Evolutionary conservation across 139 green algal species (phyloP).

Genomic region (Auxenochlorella pyrenoidosa): DNA sequence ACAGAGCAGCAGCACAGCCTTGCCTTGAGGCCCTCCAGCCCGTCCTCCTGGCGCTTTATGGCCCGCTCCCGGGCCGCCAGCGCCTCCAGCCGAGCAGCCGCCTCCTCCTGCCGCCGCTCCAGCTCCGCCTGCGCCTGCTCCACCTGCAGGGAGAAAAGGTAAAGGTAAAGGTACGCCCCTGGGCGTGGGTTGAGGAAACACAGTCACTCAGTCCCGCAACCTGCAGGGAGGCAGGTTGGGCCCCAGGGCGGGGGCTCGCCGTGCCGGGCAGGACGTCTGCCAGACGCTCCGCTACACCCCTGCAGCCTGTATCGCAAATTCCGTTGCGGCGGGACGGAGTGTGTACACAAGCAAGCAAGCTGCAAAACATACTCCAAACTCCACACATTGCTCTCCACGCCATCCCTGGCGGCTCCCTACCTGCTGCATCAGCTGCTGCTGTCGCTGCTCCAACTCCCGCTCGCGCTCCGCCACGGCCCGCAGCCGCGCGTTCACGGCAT

Average conservation of each 20-base stretch:
- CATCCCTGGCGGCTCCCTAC: neutral
- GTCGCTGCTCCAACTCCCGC: constrained; percentile 30
- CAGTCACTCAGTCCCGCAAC: too few species aligned
- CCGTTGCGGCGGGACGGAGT: too few species aligned
- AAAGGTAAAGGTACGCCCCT: too few species aligned
- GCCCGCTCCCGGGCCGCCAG: constrained; percentile 5
- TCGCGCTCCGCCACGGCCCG: constrained; percentile 21
- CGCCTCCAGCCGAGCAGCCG: neutral
- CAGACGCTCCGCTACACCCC: too few species aligned
- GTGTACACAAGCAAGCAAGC: too few species aligned
- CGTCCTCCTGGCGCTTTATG: constrained; percentile 32
- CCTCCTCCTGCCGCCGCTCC: constrained; percentile 8
- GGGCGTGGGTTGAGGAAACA: too few species aligned
- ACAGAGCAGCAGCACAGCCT: neutral
- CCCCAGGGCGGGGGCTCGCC: too few species aligned
- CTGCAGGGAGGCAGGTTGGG: too few species aligned
- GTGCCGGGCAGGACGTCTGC: too few species aligned
- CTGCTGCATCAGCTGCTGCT: constrained; percentile 17
- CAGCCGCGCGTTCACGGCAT: constrained; percentile 20
- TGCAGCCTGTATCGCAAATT: too few species aligned
- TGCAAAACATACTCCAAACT: too few species aligned
- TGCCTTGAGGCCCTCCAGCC: constrained; percentile 35
- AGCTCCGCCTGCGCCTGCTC: constrained; percentile 26
- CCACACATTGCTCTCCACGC: neutral
- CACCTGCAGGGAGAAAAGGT: neutral